Conservation (phyloP, 306 rosid species). For the Vigna trinervia region DNA sequence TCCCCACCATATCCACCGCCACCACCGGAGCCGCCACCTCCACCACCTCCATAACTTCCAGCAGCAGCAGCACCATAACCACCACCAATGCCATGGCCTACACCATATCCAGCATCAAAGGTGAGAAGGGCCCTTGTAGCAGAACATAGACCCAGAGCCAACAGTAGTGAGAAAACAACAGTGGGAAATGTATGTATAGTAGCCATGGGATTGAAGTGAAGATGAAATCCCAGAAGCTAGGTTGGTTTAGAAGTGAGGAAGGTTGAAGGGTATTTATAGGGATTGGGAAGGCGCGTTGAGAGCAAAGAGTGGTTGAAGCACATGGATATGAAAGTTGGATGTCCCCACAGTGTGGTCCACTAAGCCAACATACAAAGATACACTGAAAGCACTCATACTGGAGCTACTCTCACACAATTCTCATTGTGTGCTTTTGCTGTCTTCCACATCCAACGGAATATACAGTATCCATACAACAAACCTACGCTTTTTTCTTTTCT, state of each 20-base stretch:
- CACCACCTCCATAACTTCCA: constrained; percentile 42
- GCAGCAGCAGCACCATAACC: constrained; percentile 41
- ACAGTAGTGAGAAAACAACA: constrained; percentile 53
- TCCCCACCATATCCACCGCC: constrained; percentile 50
- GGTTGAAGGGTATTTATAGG: constrained; percentile 59
- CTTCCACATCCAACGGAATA: constrained; percentile 53
- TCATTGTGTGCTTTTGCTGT: constrained; percentile 69
- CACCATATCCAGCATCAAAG: constrained; percentile 40
- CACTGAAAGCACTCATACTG: neutral
- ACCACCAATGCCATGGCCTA: constrained; percentile 33
- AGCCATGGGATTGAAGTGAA: constrained; percentile 54
- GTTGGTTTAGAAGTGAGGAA: constrained; percentile 41
- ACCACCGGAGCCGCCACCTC: constrained; percentile 32
- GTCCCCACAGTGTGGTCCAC: constrained; percentile 57
- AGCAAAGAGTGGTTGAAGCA: constrained; percentile 58
- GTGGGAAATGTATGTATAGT: constrained; percentile 41
- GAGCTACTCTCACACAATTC: neutral
- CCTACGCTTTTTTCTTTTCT: constrained; percentile 13
- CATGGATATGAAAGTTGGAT: constrained; percentile 49
- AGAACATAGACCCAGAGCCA: constrained; percentile 63
- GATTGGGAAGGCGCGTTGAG: constrained; percentile 41
- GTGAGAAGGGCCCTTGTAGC: constrained; percentile 63
- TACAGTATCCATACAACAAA: constrained; percentile 8
- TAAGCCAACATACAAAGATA: constrained; percentile 22
- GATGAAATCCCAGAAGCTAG: constrained; percentile 18